phyloP scores from a whole-genome alignment of 1,284 basidiomycete genomes.

The Fomitopsis palustris region DNA sequence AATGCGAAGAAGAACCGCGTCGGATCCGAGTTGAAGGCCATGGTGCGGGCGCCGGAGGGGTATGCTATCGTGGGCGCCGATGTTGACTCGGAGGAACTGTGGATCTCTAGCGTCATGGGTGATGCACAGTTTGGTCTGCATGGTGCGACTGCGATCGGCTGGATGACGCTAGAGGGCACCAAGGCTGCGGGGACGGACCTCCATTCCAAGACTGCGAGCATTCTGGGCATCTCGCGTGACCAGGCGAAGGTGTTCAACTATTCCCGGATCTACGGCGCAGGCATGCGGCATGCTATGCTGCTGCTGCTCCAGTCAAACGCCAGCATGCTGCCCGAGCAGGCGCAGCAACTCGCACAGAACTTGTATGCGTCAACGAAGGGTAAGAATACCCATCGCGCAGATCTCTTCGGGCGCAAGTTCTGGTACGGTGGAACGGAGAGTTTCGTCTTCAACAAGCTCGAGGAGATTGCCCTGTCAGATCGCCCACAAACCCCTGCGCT shows the following conservation, averaged over 20 bases:
- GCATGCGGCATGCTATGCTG: slow-evolving; percentile 91
- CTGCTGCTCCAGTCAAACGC: slow-evolving; percentile 88
- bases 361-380: slow-evolving; percentile 96
- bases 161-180: slow-evolving; percentile 99
- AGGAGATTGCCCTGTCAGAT: slow-evolving; percentile 89
- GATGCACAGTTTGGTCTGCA: slow-evolving; percentile 98
- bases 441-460: slow-evolving; percentile 98
- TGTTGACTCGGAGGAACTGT: slow-evolving; percentile 98
- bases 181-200: slow-evolving; percentile 95
- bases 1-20: slow-evolving; percentile 98
- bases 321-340: slow-evolving; percentile 74
- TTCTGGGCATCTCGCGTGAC: slow-evolving; percentile 91
- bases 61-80: slow-evolving; percentile 97
- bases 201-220: slow-evolving; percentile 95
- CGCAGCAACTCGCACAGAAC: slow-evolving; percentile 79
- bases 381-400: slow-evolving; percentile 69
- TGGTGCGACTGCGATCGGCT: slow-evolving; percentile 95
- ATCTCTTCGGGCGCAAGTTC: slow-evolving; percentile 78
- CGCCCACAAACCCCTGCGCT: slow-evolving; percentile 90
- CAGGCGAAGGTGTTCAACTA: slow-evolving; percentile 99
- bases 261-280: slow-evolving; percentile 97
- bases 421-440: slow-evolving; percentile 98
- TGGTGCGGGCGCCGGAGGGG: slow-evolving; percentile 92
- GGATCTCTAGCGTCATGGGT: slow-evolving; percentile 99
- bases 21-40: slow-evolving; percentile 96